Evolutionary conservation across 1,139 yeast species (phyloP), one percentile per base, ranked within the genome.

Genomic region (Blastobotrys raffinosifermentans): DNA sequence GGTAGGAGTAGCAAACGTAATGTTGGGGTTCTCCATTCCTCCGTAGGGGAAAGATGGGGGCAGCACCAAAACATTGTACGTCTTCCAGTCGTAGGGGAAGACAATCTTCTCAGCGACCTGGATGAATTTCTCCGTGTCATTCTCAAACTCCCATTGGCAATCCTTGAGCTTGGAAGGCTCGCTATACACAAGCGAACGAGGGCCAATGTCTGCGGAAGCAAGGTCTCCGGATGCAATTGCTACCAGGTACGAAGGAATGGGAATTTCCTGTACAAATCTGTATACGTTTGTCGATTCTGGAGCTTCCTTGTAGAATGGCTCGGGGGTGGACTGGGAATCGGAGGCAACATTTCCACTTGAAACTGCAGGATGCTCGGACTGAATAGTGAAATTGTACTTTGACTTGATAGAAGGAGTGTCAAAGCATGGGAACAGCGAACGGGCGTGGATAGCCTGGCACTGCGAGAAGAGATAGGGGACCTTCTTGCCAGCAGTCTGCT

Each of bases 11-110:
- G 89, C 91, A 61, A 85, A 85, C 2, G 95, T 86, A 60, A 85
- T 76, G 59, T 85, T 85, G 39, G 95, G 94, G 57, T 85, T 84
- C 63, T 87, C 96, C 96, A 87, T 87, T 38, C 96, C 96, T 44
- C 96, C 96, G 54, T 85, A 87, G 2, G 96, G 96, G 73, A 85
- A 86, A 4, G 89, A 75, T 39, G 77, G 72, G 3, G 95, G 95
- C 46, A 86, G 72, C 26, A 87, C 77, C 37, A 87, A 67, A 16
- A 86, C 83, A 55, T 86, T 91, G 61, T 82, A 87, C 32, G 77
- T 77, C 44, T 75, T 72, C 95, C 96, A 87, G 55, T 84, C 93
- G 59, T 87, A 87, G 2, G 77, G 74, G 56, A 80, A 85, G n/a
- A 85, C 78, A 41, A 87, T 69, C 27, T 70, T 63, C 57, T 84